Conservation (phyloP, 345 rosid species). For the Trapa incisa region DNA sequence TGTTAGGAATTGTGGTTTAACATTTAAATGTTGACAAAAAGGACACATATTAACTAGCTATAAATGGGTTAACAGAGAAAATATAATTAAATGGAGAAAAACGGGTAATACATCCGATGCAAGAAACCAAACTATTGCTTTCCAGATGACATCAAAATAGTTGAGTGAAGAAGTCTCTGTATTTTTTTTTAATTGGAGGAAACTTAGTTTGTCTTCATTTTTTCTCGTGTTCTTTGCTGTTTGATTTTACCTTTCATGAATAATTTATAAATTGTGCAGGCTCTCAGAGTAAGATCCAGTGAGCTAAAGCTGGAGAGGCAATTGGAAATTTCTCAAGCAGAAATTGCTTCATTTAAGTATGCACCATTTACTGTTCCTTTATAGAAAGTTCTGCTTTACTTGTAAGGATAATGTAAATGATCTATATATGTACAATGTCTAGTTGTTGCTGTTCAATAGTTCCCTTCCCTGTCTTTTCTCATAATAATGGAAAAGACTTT, state of each 20-base stretch:
- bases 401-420: not conserved
- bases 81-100: not conserved
- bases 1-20: not conserved
- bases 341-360: conserved; percentile 64
- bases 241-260: not conserved
- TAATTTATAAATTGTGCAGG: conserved; percentile 31
- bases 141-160: not conserved
- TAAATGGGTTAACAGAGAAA: not conserved
- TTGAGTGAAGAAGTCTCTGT: not conserved
- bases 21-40: not conserved
- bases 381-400: not conserved
- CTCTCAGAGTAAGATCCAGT: conserved; percentile 83
- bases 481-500: not conserved
- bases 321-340: conserved; percentile 65
- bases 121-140: not conserved
- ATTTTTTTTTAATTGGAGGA: not conserved
- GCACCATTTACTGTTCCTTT: conserved; percentile 4
- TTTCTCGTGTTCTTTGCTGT: not conserved
- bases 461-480: not conserved
- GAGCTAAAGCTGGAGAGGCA: conserved; percentile 94
- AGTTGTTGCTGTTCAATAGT: not conserved
- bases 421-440: not conserved
- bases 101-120: not conserved
- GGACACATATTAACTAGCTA: not conserved
- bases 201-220: not conserved